phyloP scores from a whole-genome alignment of 2,329 filamentous ascomycete species.

The Rutstroemia sp. region DNA sequence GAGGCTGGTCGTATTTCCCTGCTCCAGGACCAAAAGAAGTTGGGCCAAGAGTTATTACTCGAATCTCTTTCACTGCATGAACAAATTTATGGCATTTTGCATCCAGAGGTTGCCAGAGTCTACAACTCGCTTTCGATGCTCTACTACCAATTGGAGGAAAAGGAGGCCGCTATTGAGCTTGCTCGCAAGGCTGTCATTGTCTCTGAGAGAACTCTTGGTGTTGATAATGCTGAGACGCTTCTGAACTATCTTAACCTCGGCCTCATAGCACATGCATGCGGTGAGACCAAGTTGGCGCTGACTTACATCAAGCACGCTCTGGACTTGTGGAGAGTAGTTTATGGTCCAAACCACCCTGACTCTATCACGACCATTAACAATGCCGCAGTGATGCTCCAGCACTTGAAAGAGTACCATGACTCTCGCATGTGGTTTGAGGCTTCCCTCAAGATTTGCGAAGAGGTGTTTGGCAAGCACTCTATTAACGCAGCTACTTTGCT shows the following conservation, averaged over 20 bases:
- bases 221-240: slow-evolving; percentile 90
- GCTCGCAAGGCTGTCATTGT: slow-evolving; percentile 96
- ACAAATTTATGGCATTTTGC: slow-evolving; percentile 96
- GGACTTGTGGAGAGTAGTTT: slow-evolving; percentile 94
- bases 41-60: slow-evolving; percentile 91
- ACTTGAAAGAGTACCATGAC: slow-evolving; percentile 88
- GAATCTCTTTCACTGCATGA: slow-evolving; percentile 94
- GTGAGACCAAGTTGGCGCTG: slow-evolving; percentile 83
- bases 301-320: slow-evolving; percentile 87
- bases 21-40: slow-evolving; percentile 87
- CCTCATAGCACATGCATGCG: slow-evolving; percentile 85
- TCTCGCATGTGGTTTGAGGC: slow-evolving; percentile 96
- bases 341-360: slow-evolving; percentile 87
- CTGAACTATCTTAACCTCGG: slow-evolving; percentile 94
- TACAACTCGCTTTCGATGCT: slow-evolving; percentile 95
- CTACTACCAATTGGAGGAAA: slow-evolving; percentile 97
- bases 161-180: slow-evolving; percentile 88
- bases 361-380: slow-evolving; percentile 99
- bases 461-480: slow-evolving; percentile 80
- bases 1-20: slow-evolving; percentile 96
- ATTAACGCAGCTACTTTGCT: slow-evolving; percentile 91
- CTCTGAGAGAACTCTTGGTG: slow-evolving; percentile 84
- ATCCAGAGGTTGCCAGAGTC: slow-evolving; percentile 89
- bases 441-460: slow-evolving; percentile 80
- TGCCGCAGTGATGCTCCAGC: slow-evolving; percentile 95